These are phyloP conservation scores for Globisporangium takayamanum DNA, from an alignment of 352 stramenopile species.

Conservation along the genomic window DNA sequence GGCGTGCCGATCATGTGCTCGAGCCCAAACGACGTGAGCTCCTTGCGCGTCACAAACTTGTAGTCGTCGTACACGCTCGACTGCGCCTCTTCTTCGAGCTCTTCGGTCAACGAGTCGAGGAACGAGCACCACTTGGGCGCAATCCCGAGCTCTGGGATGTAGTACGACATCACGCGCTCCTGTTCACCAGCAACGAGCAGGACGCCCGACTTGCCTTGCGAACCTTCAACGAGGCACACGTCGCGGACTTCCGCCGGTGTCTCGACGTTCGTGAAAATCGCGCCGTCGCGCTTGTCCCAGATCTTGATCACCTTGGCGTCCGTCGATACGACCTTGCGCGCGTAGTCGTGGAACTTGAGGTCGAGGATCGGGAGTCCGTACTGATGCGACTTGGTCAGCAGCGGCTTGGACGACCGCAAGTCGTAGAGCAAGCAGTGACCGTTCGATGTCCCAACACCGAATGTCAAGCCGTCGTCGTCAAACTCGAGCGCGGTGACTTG, in stretches of 20 bases:
- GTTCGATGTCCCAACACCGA: conserved; percentile 92
- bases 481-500: conserved; percentile 94
- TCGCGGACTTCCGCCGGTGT: conserved; percentile 94
- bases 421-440: conserved; percentile 95
- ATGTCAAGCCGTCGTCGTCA: conserved; percentile 91
- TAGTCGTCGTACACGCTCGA: conserved; percentile 98
- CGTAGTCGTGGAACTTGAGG: conserved; percentile 90
- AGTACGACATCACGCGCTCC: conserved; percentile 97
- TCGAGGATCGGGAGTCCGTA: conserved; percentile 95
- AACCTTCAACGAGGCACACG: conserved; percentile 92
- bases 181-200: conserved; percentile 96
- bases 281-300: conserved; percentile 90
- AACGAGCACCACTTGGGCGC: conserved; percentile 99
- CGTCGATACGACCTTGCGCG: conserved; percentile 89
- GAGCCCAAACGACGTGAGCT: conserved; percentile 95
- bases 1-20: conserved; percentile 96
- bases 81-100: conserved; percentile 95
- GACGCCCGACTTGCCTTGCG: conserved; percentile 90
- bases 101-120: conserved; percentile 98
- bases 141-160: conserved; percentile 95
- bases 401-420: conserved; percentile 90
- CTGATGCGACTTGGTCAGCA: conserved; percentile 96
- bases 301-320: conserved; percentile 98
- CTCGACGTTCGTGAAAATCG: conserved; percentile 96
- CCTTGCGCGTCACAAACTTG: conserved; percentile 96